A percentile compares a stretch with the other conserved stretches of the same genome.
phyloP scores from a whole-genome alignment of 345 rosid species.

The Populus nigra region DNA sequence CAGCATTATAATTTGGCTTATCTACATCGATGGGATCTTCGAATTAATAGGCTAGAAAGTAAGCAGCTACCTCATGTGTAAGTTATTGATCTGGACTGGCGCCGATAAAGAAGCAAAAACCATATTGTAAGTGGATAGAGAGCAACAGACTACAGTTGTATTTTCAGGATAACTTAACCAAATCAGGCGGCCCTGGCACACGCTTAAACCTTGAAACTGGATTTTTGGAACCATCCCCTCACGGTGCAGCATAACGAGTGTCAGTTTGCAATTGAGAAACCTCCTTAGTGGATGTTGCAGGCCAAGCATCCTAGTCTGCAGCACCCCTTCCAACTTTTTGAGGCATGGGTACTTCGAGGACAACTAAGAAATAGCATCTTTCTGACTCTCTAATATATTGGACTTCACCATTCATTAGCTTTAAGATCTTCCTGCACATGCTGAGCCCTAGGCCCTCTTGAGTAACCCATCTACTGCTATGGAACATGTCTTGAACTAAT shows the following conservation, averaged over 20 bases:
- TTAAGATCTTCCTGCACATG: constrained; percentile 85
- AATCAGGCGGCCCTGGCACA: constrained; percentile 8
- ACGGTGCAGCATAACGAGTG: background rate
- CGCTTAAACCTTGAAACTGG: constrained; percentile 17
- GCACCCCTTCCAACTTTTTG: constrained; percentile 30
- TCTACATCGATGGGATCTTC: background rate
- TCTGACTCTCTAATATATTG: constrained; percentile 84
- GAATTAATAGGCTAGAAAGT: background rate
- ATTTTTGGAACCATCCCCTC: constrained; percentile 7
- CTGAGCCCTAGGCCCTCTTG: constrained; percentile 92
- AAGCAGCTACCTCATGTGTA: background rate
- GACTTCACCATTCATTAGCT: constrained; percentile 86
- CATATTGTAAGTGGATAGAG: background rate
- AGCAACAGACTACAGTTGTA: background rate
- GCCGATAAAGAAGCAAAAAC: background rate
- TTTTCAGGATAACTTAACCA: constrained; percentile 1
- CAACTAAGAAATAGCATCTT: constrained; percentile 66
- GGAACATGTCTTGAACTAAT: constrained; percentile 91
- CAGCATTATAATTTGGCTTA: background rate
- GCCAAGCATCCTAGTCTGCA: constrained; percentile 24
- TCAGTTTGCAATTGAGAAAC: constrained; percentile 18
- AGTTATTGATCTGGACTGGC: background rate
- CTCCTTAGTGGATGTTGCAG: background rate
- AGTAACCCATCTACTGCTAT: constrained; percentile 67
- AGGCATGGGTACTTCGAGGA: constrained; percentile 65